A percentile compares a stretch with the other conserved stretches of the same genome.
These are phyloP conservation scores for Pueraria montana DNA, from an alignment of 306 rosid species.

Conservation along the genomic window DNA sequence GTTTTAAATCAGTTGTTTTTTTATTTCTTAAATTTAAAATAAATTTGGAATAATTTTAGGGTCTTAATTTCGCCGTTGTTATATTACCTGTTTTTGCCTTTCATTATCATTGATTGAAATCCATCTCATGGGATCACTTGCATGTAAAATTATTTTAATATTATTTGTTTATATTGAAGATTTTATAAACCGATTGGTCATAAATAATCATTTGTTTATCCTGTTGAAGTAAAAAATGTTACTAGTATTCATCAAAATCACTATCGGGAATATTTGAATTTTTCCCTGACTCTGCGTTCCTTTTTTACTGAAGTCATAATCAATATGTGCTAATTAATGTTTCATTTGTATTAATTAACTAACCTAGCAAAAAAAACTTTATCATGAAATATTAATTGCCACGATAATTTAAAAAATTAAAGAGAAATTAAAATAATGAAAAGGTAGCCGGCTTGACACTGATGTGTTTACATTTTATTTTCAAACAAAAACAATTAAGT, in stretches of 20 bases:
- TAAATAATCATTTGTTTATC: neutral
- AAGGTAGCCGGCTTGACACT: constrained; percentile 16
- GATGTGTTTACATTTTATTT: constrained; percentile 1
- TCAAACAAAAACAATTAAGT: neutral
- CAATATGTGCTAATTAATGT: neutral
- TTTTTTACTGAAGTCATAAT: neutral
- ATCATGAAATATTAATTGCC: neutral
- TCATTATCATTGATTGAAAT: neutral
- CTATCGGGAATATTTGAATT: neutral
- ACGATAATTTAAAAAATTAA: neutral
- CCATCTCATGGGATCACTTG: neutral
- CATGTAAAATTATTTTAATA: neutral
- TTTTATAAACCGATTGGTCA: neutral
- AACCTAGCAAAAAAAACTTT: neutral
- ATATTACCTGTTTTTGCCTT: neutral
- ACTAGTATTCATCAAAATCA: neutral
- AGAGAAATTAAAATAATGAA: neutral
- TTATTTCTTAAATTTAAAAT: neutral
- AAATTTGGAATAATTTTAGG: neutral
- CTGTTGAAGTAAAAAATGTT: neutral
- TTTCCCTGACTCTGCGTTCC: neutral
- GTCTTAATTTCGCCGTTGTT: neutral
- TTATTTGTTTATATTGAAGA: neutral
- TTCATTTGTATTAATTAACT: neutral
- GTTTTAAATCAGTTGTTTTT: neutral